These are phyloP conservation scores for Apiotrichum laibachii DNA, from an alignment of 1,284 basidiomycete species.

Conservation along the genomic window DNA sequence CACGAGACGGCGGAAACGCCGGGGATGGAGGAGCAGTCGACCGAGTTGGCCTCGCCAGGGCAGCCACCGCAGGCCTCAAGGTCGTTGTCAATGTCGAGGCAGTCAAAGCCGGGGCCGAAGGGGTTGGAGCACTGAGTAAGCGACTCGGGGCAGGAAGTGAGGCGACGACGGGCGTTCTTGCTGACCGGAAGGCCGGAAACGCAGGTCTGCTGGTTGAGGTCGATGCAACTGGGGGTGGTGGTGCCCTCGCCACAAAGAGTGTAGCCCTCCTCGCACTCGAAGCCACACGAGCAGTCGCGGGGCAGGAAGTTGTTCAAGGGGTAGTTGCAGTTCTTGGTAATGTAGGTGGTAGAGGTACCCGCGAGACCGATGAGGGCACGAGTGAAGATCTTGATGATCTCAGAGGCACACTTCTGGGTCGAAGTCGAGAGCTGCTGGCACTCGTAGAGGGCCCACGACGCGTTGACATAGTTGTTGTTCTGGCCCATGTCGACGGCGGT, in stretches of 20 bases:
- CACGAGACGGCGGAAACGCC: constrained; percentile 60
- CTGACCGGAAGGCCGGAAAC: constrained; percentile 1
- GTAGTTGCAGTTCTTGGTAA: neutral
- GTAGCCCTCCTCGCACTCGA: constrained; percentile 1
- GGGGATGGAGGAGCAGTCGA: constrained; percentile 58
- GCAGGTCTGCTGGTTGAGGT: constrained; percentile 9
- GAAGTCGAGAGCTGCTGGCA: neutral
- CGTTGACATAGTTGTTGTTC: neutral
- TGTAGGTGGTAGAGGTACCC: neutral
- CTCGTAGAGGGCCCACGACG: constrained; percentile 1
- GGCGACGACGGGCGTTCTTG: neutral
- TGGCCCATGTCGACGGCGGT: neutral
- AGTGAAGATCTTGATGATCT: neutral
- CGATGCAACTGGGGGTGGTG: neutral
- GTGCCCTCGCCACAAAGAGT: neutral
- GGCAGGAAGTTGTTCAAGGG: neutral
- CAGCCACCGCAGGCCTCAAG: constrained; percentile 9
- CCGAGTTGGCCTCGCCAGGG: neutral
- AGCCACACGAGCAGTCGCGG: neutral
- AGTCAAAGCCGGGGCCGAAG: constrained; percentile 1
- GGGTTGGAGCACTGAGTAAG: neutral
- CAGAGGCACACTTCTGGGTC: neutral
- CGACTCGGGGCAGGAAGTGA: neutral
- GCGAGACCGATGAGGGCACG: neutral
- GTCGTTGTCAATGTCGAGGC: neutral